Percentiles rank a stretch among this genome's conserved stretches.
Conservation (phyloP, 306 rosid genomes). For the Ormosia emarginata region DNA sequence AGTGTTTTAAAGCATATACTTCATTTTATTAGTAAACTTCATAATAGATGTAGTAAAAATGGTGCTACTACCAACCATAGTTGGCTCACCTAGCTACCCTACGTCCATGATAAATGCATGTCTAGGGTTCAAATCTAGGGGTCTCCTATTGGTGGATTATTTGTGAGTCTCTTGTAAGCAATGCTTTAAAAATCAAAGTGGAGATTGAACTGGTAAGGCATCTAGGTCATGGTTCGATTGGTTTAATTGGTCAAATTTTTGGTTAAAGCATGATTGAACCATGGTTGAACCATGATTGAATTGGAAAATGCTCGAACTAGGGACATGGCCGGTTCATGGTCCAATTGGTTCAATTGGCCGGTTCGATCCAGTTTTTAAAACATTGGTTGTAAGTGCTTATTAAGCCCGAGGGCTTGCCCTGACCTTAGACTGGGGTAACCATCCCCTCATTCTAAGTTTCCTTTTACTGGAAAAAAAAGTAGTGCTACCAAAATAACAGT, state of each 20-base stretch:
- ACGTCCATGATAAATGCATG: not conserved
- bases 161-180: not conserved
- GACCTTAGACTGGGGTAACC: not conserved
- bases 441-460: not conserved
- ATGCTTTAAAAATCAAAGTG: too few relatives aligned
- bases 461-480: not conserved
- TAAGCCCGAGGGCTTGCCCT: not conserved
- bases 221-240: too few relatives aligned
- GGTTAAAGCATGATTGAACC: too few relatives aligned
- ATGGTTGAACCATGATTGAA: not conserved
- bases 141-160: not conserved
- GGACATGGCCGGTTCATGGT: too few relatives aligned
- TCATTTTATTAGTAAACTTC: not conserved
- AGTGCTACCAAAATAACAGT: not conserved
- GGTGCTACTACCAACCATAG: not conserved
- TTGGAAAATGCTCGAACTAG: too few relatives aligned
- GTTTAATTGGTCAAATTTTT: too few relatives aligned
- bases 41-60: not conserved
- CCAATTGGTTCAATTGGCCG: too few relatives aligned
- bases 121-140: not conserved
- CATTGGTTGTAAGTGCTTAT: not conserved
- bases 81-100: not conserved
- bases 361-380: too few relatives aligned
- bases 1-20: not conserved
- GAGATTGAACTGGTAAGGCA: too few relatives aligned